These are phyloP conservation scores for Boletus reticuloceps DNA, from an alignment of 768 basidiomycete genomes.

Conservation along the genomic window DNA sequence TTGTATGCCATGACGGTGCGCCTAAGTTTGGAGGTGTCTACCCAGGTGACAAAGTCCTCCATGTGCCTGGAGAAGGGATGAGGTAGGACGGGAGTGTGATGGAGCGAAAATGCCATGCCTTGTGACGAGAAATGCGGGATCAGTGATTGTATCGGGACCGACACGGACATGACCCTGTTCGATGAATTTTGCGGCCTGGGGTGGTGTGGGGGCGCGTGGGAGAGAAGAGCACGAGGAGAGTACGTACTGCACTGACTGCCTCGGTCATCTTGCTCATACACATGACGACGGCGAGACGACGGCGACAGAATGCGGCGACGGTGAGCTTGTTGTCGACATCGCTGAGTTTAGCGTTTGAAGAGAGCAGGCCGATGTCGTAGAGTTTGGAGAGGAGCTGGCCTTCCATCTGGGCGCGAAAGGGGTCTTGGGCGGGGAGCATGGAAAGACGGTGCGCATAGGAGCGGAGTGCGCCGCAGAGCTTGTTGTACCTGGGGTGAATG, in stretches of 20 bases:
- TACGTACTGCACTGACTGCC: conserved; percentile 86
- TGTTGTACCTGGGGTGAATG: conserved; percentile 72
- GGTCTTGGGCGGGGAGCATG: conserved; percentile 84
- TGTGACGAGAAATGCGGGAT: conserved; percentile 94
- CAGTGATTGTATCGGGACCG: conserved; percentile 92
- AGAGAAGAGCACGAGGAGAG: neutral
- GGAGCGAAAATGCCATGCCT: conserved; percentile 43
- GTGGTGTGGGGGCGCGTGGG: conserved; percentile 3
- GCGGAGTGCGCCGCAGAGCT: conserved; percentile 84
- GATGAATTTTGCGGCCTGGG: conserved; percentile 93
- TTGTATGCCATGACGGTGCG: conserved; percentile 95
- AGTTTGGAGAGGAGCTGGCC: conserved; percentile 86
- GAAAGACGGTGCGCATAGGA: conserved; percentile 85
- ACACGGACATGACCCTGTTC: conserved; percentile 98
- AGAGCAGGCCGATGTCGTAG: conserved; percentile 95
- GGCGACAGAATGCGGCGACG: conserved; percentile 89
- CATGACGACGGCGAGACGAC: conserved; percentile 90
- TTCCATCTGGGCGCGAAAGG: conserved; percentile 83
- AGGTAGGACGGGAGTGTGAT: neutral
- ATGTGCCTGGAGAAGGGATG: conserved; percentile 60
- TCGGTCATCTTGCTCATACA: conserved; percentile 93
- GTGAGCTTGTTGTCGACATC: conserved; percentile 95
- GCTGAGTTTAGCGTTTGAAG: conserved; percentile 81
- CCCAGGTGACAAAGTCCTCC: conserved; percentile 99
- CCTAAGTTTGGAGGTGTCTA: conserved; percentile 96